phyloP scores from a whole-genome alignment of 1,284 basidiomycete genomes.

The Wallemia hederae region DNA sequence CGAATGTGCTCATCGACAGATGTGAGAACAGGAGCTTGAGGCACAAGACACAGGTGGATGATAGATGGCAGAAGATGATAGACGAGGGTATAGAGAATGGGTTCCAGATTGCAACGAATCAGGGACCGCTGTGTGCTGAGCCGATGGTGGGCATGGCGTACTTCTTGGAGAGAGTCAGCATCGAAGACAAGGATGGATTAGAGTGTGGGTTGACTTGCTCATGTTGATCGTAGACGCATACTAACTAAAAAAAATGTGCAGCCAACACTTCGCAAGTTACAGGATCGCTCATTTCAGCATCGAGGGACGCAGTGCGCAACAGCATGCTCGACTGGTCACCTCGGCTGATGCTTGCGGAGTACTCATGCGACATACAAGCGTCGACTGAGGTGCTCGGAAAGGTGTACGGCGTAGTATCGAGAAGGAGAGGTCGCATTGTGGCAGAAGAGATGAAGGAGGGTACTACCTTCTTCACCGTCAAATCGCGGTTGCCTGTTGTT shows the following conservation, averaged over 20 bases:
- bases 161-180: constrained; percentile 43
- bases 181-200: constrained; percentile 25
- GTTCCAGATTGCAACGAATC: constrained; percentile 77
- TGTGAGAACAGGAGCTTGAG: constrained; percentile 13
- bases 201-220: constrained; percentile 31
- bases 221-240: constrained; percentile 8
- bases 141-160: constrained; percentile 81
- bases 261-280: constrained; percentile 40
- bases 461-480: constrained; percentile 75
- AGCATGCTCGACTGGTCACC: constrained; percentile 93
- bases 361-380: constrained; percentile 93
- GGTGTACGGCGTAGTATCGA: constrained; percentile 81
- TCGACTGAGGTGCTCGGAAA: constrained; percentile 86
- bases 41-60: constrained; percentile 10
- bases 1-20: constrained; percentile 54
- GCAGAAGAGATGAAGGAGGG: constrained; percentile 98
- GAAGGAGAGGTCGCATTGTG: constrained; percentile 64
- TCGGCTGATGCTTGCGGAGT: constrained; percentile 89
- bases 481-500: constrained; percentile 72
- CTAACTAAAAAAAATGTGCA: constrained; percentile 15
- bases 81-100: constrained; percentile 65
- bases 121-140: constrained; percentile 82
- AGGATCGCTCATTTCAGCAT: constrained; percentile 62
- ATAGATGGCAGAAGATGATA: constrained; percentile 26
- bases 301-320: constrained; percentile 62